Evolutionary conservation across 108 stramenopile genomes (phyloP), one percentile per base, ranked within the genome.

Genomic region (Cyclotella atomus): DNA sequence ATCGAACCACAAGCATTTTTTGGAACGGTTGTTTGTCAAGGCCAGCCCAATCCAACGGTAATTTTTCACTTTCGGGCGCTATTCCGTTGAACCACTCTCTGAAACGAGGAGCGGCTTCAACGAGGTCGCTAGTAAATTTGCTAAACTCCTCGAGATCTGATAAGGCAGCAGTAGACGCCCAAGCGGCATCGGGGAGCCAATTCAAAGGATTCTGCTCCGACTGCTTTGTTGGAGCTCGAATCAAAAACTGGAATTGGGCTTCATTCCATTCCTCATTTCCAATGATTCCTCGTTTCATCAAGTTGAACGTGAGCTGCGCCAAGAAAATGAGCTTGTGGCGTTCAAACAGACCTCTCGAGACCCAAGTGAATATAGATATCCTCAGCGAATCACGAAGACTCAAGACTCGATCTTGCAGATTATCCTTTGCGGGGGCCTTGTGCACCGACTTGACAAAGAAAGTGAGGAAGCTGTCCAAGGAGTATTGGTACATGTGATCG

Each of bases 401-500:
- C 6, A 61, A 33, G 9, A 95, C 96, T 27, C 94, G 80, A 46
- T 86, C 76, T 17, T 78, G 73, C 14, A 90, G 38, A 21, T 86
- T 68, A 14, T 93, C 91, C 35, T 79, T 80, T 19, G 75, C 53
- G 29, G 71, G 67, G 36, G 93, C 92, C 55, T 86, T 89, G 27
- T 55, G 65, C 29, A 96, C 93, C 24, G 91, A 90, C 66, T 96
- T 96, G 65, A 90, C 78, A 70, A 95, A 96, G 72, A 92, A 94
- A 28, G 88, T 88, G 25, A 93, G 84, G 74, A 93, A 97, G 32
- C 86, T 84, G 65, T 97, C 96, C 43, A 97, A 73, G 16, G 91
- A 92, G 72, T 97, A 97, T 79, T 97, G 96, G 83, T 97, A 97
- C 94, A 97, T 97, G 77, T 96, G 92, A 70, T 97, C 87, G 59